phyloP scores from a whole-genome alignment of 345 rosid species.

The Odontarrhena argentea region DNA sequence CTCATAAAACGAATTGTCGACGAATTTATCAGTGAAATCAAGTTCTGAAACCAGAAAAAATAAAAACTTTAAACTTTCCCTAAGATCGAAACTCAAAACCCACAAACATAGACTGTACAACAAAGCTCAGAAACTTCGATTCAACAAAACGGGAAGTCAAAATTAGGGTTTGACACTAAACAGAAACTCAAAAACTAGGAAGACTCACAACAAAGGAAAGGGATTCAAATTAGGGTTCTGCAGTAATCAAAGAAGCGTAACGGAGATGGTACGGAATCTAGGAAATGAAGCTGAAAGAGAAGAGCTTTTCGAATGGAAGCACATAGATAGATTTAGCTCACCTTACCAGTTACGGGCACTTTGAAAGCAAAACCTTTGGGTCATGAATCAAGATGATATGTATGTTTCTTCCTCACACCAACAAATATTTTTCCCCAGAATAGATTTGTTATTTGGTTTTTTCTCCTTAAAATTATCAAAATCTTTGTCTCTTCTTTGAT shows the following conservation, averaged over 20 bases:
- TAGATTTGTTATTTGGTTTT: background rate
- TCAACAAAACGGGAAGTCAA: background rate
- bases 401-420: constrained; percentile 1
- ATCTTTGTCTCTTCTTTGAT: background rate
- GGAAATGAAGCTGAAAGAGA: constrained; percentile 13
- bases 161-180: constrained; percentile 18
- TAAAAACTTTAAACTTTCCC: background rate
- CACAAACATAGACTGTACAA: background rate
- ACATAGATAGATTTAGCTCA: background rate
- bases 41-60: constrained; percentile 4
- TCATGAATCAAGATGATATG: constrained; percentile 1
- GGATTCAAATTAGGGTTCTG: background rate
- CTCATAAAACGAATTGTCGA: background rate
- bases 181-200: background rate
- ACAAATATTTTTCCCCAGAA: background rate
- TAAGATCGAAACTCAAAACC: too few relatives aligned
- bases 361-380: constrained; percentile 20
- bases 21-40: constrained; percentile 12
- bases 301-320: background rate
- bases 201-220: background rate
- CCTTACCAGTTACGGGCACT: constrained; percentile 19
- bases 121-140: background rate
- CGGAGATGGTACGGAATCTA: constrained; percentile 11
- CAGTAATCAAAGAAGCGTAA: background rate
- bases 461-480: constrained; percentile 1